Base-by-base conservation (phyloP, 78 protist species). In the Dictyostelium brefeldianum region DNA sequence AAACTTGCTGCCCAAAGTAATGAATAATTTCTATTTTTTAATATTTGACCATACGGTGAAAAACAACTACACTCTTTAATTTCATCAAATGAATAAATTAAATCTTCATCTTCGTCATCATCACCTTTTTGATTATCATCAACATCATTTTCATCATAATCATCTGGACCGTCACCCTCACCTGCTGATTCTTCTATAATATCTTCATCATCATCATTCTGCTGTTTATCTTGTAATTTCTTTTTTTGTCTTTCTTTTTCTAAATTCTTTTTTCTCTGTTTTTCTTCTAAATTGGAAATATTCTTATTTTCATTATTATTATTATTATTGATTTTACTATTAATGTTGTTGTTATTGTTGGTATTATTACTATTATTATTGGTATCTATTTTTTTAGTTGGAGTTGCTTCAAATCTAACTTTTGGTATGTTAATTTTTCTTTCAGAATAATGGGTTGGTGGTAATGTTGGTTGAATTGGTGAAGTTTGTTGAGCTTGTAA, bases 11-110 rank as follows among this genome's bases (percentile, higher is more conserved):
- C 10, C 57, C 80, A 85, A 17, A 59, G 47, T 12, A 65, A 75
- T 14, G 56, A 18, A 75, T 85, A 85, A 17, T 46, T 25, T 62
- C 25, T 25, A 85, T 85, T 85, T 25, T 36, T 20, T n/a, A 85
- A 9, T 22, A 85, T 15, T 56, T 65, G 36, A 41, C 46, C 0
- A 59, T 85, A 85, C 20, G 92, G 92, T 48, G 74, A 43, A 20
- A 48, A 41, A 41, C 71, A 85, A 47, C 50, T 43, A 48, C 31
- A 85, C 9, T 46, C 10, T 47, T 59, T 62, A 47, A 74, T 59
- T 17, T 85, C 73, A 11, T 56, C 70, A 17, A 78, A 54, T 54
- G 83, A 78, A 20, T 78, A 78, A 20, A 43, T 64, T 22, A 22
- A 22, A 3, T 22, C 83, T 1, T 36, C 71, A 9, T 36, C 46